Evolutionary conservation across 306 rosid species (phyloP), one percentile per base, ranked within the genome.

Genomic region (Cyclanthera cordifolia): DNA sequence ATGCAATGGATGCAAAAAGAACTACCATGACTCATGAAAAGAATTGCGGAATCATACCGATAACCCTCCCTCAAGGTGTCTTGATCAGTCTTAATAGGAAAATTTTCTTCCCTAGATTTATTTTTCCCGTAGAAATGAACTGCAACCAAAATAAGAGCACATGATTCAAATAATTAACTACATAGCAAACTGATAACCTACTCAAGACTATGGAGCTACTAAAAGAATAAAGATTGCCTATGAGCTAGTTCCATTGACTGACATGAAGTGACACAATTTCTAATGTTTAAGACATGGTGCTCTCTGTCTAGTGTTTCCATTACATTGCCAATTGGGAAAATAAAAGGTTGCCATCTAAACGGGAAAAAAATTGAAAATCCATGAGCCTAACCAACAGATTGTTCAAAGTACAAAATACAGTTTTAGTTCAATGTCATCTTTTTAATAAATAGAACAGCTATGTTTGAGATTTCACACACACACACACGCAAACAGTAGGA

Each of bases 21-120:
- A 63, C 69, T 21, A 39, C 13, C 28, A 11, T 63, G 51, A 63
- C 50, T 4, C 41, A 12, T 47, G 9, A 34, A 24, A 21, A 68
- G 37, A 66, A 63, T 47, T 73, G 43, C 72, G 24, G 4, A 37
- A 60, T 70, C 76, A 3, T 73, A 89, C 98, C 95, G 80, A 73
- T 90, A 86, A 72, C 96, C 95, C 74, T 93, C 99, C 75, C 94
- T 83, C 52, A 90, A 76, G 3, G 99, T 88, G 78, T 93, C 99
- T 71, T 85, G 82, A 83, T 93, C 99, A 21, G 96, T 90, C 84
- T 90, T 93, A 67, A 90, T 71, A 45, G 99, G 94, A 76, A 90
- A 58, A 73, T 76, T 82, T 20, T 81, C 27, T 64, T 68, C 80
- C 34, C 87, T 52, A 52, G 90, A 56, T 41, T 71, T 72, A 30